Evolutionary conservation across 768 basidiomycete genomes (phyloP).

Genomic region (Mycena rebaudengoi): DNA sequence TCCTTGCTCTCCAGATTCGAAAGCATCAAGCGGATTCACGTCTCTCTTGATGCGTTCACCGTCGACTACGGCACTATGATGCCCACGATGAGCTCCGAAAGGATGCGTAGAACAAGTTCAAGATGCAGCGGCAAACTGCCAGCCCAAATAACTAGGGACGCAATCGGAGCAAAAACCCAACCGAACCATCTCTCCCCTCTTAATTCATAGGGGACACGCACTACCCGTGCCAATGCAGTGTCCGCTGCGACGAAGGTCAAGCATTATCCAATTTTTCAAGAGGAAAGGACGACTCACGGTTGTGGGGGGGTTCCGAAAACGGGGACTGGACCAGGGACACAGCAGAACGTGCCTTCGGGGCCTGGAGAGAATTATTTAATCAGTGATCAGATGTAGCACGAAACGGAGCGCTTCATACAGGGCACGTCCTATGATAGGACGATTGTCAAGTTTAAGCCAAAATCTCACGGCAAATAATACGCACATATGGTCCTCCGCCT

Average conservation of each 20-base stretch:
- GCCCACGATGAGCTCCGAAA: conserved; percentile 86
- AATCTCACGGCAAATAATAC: background rate
- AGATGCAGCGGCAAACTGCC: too few species aligned
- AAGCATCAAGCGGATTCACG: conserved; percentile 80
- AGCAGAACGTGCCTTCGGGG: background rate
- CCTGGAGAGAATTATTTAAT: background rate
- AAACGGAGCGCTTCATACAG: background rate
- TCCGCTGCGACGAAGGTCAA: background rate
- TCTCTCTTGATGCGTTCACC: conserved; percentile 77
- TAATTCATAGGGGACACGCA: too few species aligned
- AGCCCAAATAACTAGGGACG: too few species aligned
- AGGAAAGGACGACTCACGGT: background rate
- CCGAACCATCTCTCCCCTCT: too few species aligned
- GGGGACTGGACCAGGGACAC: background rate
- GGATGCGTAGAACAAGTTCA: conserved; percentile 79
- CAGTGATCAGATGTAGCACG: background rate
- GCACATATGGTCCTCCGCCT: background rate
- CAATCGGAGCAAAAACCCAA: too few species aligned
- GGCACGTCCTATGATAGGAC: background rate
- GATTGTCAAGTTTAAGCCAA: background rate
- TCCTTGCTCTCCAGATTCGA: conserved; percentile 80
- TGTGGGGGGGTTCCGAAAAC: background rate
- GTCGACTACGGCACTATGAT: conserved; percentile 87
- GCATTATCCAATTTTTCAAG: background rate
- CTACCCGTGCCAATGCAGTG: background rate